phyloP scores from a whole-genome alignment of 2,329 filamentous ascomycete species.

The Scorias spongiosa region DNA sequence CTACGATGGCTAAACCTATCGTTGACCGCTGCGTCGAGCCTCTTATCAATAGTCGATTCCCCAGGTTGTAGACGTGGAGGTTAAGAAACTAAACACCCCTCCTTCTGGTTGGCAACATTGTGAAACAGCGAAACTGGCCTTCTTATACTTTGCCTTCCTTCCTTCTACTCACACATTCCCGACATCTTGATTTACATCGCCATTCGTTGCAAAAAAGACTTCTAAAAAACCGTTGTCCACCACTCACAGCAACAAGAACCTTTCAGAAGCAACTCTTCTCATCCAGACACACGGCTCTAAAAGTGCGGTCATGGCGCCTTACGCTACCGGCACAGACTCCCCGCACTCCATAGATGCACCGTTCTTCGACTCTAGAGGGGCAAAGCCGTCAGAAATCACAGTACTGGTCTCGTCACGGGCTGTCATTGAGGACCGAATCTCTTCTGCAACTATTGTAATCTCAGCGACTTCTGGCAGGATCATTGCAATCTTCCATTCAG shows the following conservation, averaged over 20 bases:
- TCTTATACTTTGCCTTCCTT: too few relatives aligned
- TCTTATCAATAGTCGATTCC: neutral
- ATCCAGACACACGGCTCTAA: too few relatives aligned
- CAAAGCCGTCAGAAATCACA: slow-evolving; percentile 32
- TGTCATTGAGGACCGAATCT: slow-evolving; percentile 61
- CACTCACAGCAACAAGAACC: too few relatives aligned
- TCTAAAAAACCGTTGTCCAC: too few relatives aligned
- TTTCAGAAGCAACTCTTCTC: too few relatives aligned
- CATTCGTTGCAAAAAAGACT: too few relatives aligned
- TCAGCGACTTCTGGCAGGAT: slow-evolving; percentile 74
- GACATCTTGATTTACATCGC: too few relatives aligned
- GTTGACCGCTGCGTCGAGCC: neutral
- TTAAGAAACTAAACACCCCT: neutral
- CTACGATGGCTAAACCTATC: neutral
- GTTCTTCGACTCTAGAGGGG: neutral
- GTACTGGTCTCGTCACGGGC: slow-evolving; percentile 76
- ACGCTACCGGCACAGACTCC: slow-evolving; percentile 14
- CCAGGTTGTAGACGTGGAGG: neutral
- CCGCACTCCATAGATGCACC: slow-evolving; percentile 8
- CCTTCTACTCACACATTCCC: too few relatives aligned
- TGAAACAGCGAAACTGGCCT: neutral
- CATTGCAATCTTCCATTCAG: slow-evolving; percentile 52
- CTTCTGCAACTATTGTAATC: slow-evolving; percentile 69
- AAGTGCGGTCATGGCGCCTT: slow-evolving; percentile 13
- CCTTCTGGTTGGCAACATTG: neutral